Conservation (phyloP, 225 moss, liverwort and hornwort species). For the Asterella californica region DNA sequence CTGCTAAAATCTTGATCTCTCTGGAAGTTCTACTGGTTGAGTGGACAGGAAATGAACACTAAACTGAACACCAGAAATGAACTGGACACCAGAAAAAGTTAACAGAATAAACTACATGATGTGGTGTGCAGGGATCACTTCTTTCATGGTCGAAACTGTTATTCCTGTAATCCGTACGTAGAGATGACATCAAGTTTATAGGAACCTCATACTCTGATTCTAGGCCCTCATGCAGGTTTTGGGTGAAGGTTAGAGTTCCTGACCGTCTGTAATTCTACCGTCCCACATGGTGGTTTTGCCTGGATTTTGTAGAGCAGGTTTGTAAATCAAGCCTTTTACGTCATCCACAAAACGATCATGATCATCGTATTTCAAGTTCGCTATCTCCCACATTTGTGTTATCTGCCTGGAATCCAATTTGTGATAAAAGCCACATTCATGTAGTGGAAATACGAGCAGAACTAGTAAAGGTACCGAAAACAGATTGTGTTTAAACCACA, state of each 20-base stretch:
- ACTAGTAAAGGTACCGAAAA: neutral
- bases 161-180: neutral
- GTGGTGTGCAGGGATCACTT: neutral
- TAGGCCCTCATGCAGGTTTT: neutral
- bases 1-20: neutral
- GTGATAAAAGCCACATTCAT: neutral
- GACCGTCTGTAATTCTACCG: conserved; percentile 76
- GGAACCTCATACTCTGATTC: neutral
- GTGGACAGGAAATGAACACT: neutral
- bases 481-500: no score
- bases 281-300: conserved; percentile 66
- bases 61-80: neutral
- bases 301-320: conserved; percentile 33
- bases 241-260: neutral
- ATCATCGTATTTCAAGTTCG: conserved; percentile 74
- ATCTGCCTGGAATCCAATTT: conserved; percentile 58
- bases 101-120: neutral
- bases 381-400: conserved; percentile 84
- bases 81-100: neutral
- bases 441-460: neutral
- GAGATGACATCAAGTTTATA: neutral
- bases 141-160: neutral
- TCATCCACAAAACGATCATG: conserved; percentile 58
- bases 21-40: neutral
- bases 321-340: conserved; percentile 60